Base-by-base conservation (phyloP, 75 land plant genomes). In the Pinus taeda region DNA sequence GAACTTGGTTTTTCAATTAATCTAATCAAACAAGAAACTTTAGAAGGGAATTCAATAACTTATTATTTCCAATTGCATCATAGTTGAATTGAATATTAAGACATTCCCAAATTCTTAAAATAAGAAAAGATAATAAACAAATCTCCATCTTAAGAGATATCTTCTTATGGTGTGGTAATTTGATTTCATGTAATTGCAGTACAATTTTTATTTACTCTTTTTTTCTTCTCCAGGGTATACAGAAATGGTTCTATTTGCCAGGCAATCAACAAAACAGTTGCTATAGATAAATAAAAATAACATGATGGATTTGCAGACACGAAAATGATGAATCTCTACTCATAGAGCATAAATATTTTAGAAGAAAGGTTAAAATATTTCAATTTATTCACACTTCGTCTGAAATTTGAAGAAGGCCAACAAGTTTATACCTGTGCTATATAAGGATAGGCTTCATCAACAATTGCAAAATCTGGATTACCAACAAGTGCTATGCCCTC, bases 401-500 rank as follows among this genome's bases (percentile, higher is more conserved):
- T 4, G 20, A 37, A 60, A 73, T 20, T 20, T 33, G 49, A 72
- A 45, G 39, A 70, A 15, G 8, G 17, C 37, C 45, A 14, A 49
- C 49, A 42, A 24, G 53, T 26, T 36, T 18, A 45, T 84, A 97
- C 99, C 95, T 97, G 99, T 59, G 99, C 99, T 80, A 97, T 90
- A 67, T 97, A 97, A 45, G 99, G 99, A 86, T 97, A 97, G 18
- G 99, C 99, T 80, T 97, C 99, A 85, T 97, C 99, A 3, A 97
- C 99, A 79, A 97, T 90, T 15, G 99, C 99, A 81, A 97, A 97
- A 59, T 97, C 98, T 57, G 99, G 91, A 73, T 97, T 93, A n/a
- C 99, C 99, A 37, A 97, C 99, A 65, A 97, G 83, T 69, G 99
- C 99, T 75, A 97, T 97, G 53, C 99, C 99, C 84, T 97, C 99